Evolutionary conservation across 805 yeast species (phyloP), one percentile per base, ranked within the genome.

Genomic region (Candida cerambycidarum): DNA sequence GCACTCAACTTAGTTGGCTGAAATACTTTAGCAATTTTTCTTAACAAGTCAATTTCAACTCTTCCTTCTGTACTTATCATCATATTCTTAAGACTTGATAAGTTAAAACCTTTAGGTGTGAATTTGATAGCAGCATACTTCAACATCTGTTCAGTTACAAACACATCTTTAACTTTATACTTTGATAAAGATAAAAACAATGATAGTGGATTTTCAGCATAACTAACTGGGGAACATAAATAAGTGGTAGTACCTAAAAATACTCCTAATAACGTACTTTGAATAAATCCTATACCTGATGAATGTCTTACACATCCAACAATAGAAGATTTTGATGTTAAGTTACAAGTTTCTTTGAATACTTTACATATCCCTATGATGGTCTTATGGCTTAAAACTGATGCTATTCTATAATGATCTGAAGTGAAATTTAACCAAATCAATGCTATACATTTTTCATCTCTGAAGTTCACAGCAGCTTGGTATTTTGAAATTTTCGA

Each of bases 261-360:
- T 0, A 85, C 81, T 4, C 99, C 99, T 50, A 93, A 60, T 28
- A 90, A 63, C 42, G 82, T 81, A n/a, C 95, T 76, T 59, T 89
- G 92, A 19, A 93, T 65, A 58, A 93, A 90, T 0, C 99, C 99
- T 19, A 92, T 62, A 0, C 97, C 97, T 2, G 76, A 65, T 1
- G 88, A 79, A 52, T 90, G 92, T 33, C 95, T 79, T 7, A 88
- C 95, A 61, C 96, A 82, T 0, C 96, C 96, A 32, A 92, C 72
- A 5, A 93, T 70, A 0, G 97, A 83, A 31, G 80, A 78, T 25
- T 77, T 74, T 30, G 85, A 76, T 11, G 83, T 75, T 64, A 93
- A 71, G 47, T 88, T 92, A 56, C 96, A 87, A 0, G 98, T 92
- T 58, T 92, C 97, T 53, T 93, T 92, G 56, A 89, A 76, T 15